Percentiles rank a stretch among this genome's conserved stretches.
phyloP scores from a whole-genome alignment of 805 yeast genomes.

The Saccharomycopsis malanga region DNA sequence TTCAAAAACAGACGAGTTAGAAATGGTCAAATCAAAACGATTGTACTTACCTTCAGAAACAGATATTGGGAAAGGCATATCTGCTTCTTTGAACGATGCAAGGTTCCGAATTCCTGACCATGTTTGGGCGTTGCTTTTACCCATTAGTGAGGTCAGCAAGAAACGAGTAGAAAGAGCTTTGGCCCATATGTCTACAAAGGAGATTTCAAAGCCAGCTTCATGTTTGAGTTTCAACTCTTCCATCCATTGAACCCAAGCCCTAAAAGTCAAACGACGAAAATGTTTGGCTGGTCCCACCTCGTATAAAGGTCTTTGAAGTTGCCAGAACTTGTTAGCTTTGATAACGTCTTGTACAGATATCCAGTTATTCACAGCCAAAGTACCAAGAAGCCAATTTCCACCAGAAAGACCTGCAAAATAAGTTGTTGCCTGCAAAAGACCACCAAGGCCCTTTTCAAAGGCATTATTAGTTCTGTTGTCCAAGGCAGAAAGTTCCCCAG shows the following conservation, averaged over 20 bases:
- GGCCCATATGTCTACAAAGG: slow-evolving; percentile 76
- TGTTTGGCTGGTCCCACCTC: slow-evolving; percentile 46
- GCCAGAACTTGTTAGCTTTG: slow-evolving; percentile 30
- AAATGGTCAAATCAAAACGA: slow-evolving; percentile 28
- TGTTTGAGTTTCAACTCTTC: slow-evolving; percentile 45
- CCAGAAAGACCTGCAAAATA: slow-evolving; percentile 81
- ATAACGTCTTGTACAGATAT: slow-evolving; percentile 57
- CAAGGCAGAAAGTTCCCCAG: slow-evolving; percentile 73
- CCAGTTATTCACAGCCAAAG: slow-evolving; percentile 65
- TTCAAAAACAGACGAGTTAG: slow-evolving; percentile 39
- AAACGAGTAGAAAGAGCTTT: slow-evolving; percentile 66
- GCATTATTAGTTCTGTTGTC: slow-evolving; percentile 63
- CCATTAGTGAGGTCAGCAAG: slow-evolving; percentile 47
- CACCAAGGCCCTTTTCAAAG: slow-evolving; percentile 56
- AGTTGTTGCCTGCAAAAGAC: slow-evolving; percentile 61
- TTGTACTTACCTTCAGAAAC: slow-evolving; percentile 56
- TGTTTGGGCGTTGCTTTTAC: slow-evolving; percentile 41
- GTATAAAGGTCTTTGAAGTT: slow-evolving; percentile 52
- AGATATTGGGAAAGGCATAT: slow-evolving; percentile 67
- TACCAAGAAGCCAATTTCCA: slow-evolving; percentile 74
- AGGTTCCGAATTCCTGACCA: slow-evolving; percentile 52
- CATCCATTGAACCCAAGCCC: slow-evolving; percentile 14
- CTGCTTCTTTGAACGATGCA: slow-evolving; percentile 50
- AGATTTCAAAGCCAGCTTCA: slow-evolving; percentile 57
- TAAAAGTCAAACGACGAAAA: slow-evolving; percentile 47